Base-by-base conservation (phyloP, 2,329 filamentous ascomycete genomes). In the Penicillium vulpinum region DNA sequence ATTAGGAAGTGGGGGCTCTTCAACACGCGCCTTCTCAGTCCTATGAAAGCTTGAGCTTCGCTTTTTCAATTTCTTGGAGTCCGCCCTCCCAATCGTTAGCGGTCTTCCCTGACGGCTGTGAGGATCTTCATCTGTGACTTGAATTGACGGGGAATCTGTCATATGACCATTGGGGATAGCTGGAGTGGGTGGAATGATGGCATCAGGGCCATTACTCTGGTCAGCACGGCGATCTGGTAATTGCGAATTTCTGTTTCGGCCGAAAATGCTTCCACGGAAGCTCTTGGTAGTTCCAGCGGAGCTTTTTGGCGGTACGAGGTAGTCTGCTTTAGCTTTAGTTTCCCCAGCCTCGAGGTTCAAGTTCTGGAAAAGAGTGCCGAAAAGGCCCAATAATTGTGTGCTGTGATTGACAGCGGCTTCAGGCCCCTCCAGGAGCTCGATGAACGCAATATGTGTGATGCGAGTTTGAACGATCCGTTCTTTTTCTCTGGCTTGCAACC, bases 381-480 rank as follows among this genome's bases (percentile, higher is more conserved):
- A 99, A 0, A 97, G 79, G 16, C 86, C 86, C 21, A 99, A 78
- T 38, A 99, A 80, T 73, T 97, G 92, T 62, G 91, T 86, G 70
- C 90, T 92, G 58, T 89, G 88, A 70, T 96, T 96, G 49, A 97
- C 90, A 18, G 94, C 93, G 55, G 88, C 85, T 56, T 91, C 88
- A 0, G 92, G 86, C 1, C 92, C 92, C 70, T 97, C 92, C 4
- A 91, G 78, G 16, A 94, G 78, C 74, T 97, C 93, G 4, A 94
- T 75, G 21, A 99, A 82, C 4, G 89, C 84, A 58, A 99, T 80
- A 68, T 97, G 92, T 11, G 93, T 97, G 85, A 97, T 96, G 73
- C 96, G 96, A 59, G 97, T 87, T 73, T 97, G 90, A n/a, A 99
- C 77, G 40, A 99, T 88, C 47, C 85, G 85, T 72, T 92, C 90